phyloP scores from a whole-genome alignment of 495 filamentous ascomycete genomes.

The Echria macrotheca region DNA sequence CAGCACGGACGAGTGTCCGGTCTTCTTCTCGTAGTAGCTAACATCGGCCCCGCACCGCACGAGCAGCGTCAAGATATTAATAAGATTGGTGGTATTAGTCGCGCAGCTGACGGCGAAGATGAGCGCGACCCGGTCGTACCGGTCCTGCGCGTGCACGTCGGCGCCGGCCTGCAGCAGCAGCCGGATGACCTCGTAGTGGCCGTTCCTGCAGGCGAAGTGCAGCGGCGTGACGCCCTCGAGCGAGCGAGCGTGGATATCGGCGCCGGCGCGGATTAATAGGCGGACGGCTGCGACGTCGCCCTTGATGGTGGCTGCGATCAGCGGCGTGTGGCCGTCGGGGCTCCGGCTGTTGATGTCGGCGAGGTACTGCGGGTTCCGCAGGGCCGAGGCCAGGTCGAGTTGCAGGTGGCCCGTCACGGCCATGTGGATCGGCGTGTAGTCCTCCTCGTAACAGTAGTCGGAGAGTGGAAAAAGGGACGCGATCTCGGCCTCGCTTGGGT shows the following conservation, averaged over 20 bases:
- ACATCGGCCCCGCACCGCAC: background rate
- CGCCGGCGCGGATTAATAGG: slow-evolving; percentile 10
- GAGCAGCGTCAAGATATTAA: background rate
- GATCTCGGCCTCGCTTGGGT: background rate
- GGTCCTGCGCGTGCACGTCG: background rate
- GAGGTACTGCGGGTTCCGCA: slow-evolving; percentile 2
- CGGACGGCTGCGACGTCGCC: slow-evolving; percentile 4
- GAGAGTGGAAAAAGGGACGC: background rate
- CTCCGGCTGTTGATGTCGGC: background rate
- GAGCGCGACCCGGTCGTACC: background rate
- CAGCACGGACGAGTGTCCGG: background rate
- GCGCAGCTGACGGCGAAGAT: background rate
- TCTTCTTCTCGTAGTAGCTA: background rate
- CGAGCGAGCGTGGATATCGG: slow-evolving; percentile 8
- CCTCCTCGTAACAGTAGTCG: background rate
- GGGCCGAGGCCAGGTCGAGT: background rate
- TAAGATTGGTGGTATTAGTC: background rate
- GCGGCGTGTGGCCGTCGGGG: slow-evolving; percentile 32
- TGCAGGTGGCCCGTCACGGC: background rate
- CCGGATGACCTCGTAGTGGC: background rate
- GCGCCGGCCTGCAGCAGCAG: background rate
- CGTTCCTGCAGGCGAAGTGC: background rate
- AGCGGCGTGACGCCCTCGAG: background rate
- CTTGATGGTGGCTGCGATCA: slow-evolving; percentile 24
- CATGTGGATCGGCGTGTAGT: slow-evolving; percentile 1